A percentile compares a stretch with the other conserved stretches of the same genome.
These are phyloP conservation scores for Trifolium repens DNA, from an alignment of 306 rosid species.

Conservation along the genomic window DNA sequence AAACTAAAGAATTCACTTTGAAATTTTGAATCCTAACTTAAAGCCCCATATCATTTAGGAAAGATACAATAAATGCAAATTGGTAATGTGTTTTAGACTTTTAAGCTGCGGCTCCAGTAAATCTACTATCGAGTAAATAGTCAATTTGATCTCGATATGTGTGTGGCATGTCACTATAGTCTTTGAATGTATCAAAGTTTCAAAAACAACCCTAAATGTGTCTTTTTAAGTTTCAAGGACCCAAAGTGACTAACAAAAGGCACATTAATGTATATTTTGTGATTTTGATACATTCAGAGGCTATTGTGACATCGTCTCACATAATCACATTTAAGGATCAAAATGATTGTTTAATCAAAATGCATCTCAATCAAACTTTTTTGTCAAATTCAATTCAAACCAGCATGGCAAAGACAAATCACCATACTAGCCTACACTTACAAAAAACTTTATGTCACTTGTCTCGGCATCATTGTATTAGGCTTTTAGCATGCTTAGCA, in stretches of 20 bases:
- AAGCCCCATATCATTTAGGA: neutral
- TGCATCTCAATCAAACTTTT: too few species aligned
- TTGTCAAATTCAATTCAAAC: too few species aligned
- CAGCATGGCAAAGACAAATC: neutral
- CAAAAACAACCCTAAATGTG: neutral
- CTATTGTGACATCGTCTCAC: neutral
- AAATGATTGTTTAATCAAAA: neutral
- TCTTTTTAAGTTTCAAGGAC: neutral
- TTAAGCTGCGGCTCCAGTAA: neutral
- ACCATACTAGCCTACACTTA: slow-evolving; percentile 39
- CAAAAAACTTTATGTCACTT: slow-evolving; percentile 62
- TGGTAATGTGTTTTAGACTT: too few species aligned
- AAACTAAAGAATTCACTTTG: neutral
- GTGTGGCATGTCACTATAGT: neutral
- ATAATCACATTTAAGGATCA: neutral
- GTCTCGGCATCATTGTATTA: slow-evolving; percentile 52
- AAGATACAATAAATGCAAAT: neutral
- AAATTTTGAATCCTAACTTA: neutral
- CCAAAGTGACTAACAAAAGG: neutral
- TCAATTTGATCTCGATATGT: neutral
- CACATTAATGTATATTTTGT: neutral
- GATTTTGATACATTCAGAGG: neutral
- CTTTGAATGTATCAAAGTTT: neutral
- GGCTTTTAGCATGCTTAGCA: slow-evolving; percentile 56
- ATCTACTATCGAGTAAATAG: neutral